Evolutionary conservation across 2,329 filamentous ascomycete species (phyloP).

Genomic region (Fusarium phyllophilum): DNA sequence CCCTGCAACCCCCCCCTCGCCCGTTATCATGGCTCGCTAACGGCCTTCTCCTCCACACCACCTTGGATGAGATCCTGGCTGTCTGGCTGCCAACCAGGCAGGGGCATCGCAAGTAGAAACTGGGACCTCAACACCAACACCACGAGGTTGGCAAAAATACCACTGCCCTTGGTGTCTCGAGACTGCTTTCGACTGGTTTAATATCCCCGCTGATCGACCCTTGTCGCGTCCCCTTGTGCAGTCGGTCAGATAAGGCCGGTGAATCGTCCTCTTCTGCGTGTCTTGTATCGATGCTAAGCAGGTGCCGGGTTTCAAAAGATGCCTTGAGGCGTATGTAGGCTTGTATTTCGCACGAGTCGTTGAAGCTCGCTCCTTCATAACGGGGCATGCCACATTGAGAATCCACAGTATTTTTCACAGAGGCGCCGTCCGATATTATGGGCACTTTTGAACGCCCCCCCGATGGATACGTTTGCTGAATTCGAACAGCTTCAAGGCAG

Average conservation of each 20-base stretch:
- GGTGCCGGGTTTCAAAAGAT: background rate
- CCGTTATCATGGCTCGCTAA: slow-evolving; percentile 34
- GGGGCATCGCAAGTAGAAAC: slow-evolving; percentile 1
- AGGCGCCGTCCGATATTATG: slow-evolving; percentile 6
- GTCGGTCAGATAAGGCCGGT: slow-evolving; percentile 43
- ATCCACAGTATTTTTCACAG: slow-evolving; percentile 1
- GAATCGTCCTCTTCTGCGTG: slow-evolving; percentile 9
- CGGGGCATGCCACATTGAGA: slow-evolving; percentile 2
- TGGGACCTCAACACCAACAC: slow-evolving; percentile 27
- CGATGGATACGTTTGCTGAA: background rate
- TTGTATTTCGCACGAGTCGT: background rate
- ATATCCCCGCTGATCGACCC: slow-evolving; percentile 43
- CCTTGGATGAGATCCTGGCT: slow-evolving; percentile 21
- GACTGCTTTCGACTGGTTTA: slow-evolving; percentile 30
- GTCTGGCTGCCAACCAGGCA: slow-evolving; percentile 13
- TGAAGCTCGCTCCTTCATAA: background rate
- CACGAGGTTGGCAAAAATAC: slow-evolving; percentile 1
- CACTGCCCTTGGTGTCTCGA: slow-evolving; percentile 23
- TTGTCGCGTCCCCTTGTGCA: slow-evolving; percentile 18
- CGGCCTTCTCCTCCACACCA: slow-evolving; percentile 21
- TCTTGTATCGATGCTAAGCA: background rate
- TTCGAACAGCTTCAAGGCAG: slow-evolving; percentile 2
- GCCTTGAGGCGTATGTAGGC: too few species aligned
- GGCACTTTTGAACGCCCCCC: slow-evolving; percentile 3
- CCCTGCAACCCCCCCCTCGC: slow-evolving; percentile 1